Conservation (phyloP, 1,284 basidiomycete genomes). For the Cutaneotrichosporon sp. region DNA sequence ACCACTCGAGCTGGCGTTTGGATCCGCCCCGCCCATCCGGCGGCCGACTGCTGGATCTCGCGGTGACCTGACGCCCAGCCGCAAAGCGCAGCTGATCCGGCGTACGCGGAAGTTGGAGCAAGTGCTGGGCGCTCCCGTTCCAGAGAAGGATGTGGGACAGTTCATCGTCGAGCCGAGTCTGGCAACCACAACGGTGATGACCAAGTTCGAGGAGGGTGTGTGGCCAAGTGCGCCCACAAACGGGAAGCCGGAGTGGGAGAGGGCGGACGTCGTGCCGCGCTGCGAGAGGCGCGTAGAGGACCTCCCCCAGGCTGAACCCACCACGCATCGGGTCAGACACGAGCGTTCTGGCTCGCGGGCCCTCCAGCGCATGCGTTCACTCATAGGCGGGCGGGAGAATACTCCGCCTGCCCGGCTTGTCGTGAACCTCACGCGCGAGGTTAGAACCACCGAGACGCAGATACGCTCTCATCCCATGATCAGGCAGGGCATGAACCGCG, state of each 20-base stretch:
- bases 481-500: background rate
- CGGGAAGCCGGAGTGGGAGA: slow-evolving; percentile 22
- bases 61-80: slow-evolving; percentile 58
- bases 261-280: slow-evolving; percentile 28
- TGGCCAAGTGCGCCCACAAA: slow-evolving; percentile 19
- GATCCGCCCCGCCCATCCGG: background rate
- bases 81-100: slow-evolving; percentile 64
- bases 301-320: too few species aligned
- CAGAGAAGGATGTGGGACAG: slow-evolving; percentile 26
- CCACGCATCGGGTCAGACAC: background rate
- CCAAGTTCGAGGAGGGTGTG: slow-evolving; percentile 13
- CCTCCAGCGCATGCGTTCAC: background rate
- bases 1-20: background rate
- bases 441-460: background rate
- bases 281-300: background rate
- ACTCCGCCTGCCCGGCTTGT: slow-evolving; percentile 6
- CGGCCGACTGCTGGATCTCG: too few species aligned
- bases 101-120: slow-evolving; percentile 71
- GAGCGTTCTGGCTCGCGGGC: background rate
- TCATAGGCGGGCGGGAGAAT: background rate
- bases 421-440: slow-evolving; percentile 27
- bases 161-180: slow-evolving; percentile 32
- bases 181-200: slow-evolving; percentile 14
- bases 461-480: background rate
- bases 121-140: slow-evolving; percentile 57